Evolutionary conservation across 2,329 filamentous ascomycete species (phyloP).

Genomic region (Biscogniauxia marginata): DNA sequence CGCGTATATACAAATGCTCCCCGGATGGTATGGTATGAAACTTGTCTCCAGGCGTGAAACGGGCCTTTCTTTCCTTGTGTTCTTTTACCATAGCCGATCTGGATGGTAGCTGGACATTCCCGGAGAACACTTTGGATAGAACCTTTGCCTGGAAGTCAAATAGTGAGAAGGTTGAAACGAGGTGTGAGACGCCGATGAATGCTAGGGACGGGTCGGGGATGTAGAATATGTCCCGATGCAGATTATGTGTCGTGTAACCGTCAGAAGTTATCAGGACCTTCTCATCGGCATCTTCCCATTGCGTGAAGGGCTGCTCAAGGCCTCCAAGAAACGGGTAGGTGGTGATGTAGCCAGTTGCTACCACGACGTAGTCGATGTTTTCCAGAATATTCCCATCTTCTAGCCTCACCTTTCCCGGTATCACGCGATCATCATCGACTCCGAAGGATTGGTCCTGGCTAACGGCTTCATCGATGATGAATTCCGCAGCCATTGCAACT

Average conservation of each 20-base stretch:
- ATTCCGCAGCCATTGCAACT: conserved; percentile 51
- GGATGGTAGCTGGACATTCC: conserved; percentile 46
- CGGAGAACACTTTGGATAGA: conserved; percentile 56
- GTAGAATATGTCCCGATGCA: conserved; percentile 71
- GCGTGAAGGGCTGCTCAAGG: conserved; percentile 42
- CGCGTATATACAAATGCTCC: conserved; percentile 34
- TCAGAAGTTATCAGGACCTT: conserved; percentile 59
- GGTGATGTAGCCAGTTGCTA: conserved; percentile 69
- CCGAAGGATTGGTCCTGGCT: conserved; percentile 1
- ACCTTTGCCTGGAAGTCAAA: conserved; percentile 70
- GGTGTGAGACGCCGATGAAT: conserved; percentile 65
- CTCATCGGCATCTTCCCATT: conserved; percentile 48
- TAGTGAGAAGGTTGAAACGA: conserved; percentile 65
- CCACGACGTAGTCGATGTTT: conserved; percentile 59
- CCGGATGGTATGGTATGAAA: conserved; percentile 38
- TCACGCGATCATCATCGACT: conserved; percentile 30
- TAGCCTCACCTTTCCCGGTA: conserved; percentile 52
- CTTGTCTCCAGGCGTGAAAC: conserved; percentile 33
- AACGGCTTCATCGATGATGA: conserved; percentile 36
- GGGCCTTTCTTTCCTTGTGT: conserved; percentile 30
- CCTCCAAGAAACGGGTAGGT: conserved; percentile 62
- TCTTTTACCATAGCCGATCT: conserved; percentile 38
- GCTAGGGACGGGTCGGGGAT: conserved; percentile 62
- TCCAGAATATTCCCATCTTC: conserved; percentile 51
- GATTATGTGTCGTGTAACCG: conserved; percentile 62